Evolutionary conservation across 192 early-diverging fungal species (phyloP).

Genomic region (Phlyctochytrium bullatum): DNA sequence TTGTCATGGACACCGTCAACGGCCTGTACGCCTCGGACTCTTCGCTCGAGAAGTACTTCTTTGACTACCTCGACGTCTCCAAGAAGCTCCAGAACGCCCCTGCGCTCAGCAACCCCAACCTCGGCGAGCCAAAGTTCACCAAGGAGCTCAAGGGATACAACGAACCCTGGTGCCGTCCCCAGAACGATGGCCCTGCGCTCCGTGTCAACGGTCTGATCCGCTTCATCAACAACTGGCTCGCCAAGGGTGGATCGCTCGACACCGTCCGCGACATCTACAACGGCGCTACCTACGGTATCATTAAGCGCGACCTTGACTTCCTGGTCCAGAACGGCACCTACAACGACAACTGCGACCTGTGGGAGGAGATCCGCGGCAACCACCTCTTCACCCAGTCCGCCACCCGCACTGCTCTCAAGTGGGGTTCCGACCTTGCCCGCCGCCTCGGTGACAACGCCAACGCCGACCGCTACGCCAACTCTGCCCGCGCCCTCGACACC

Average conservation of each 20-base stretch:
- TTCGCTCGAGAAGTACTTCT: background rate
- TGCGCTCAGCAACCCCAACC: constrained; percentile 14
- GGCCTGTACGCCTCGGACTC: background rate
- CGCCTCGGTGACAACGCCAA: constrained; percentile 31
- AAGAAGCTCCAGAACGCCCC: background rate
- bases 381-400: constrained; percentile 72
- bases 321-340: background rate
- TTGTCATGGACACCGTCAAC: constrained; percentile 2
- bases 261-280: constrained; percentile 21
- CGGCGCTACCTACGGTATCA: constrained; percentile 8
- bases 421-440: constrained; percentile 53
- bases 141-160: constrained; percentile 52
- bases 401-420: constrained; percentile 55
- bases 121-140: constrained; percentile 67
- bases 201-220: constrained; percentile 26
- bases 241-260: constrained; percentile 21
- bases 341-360: constrained; percentile 54
- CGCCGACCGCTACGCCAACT: constrained; percentile 28
- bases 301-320: constrained; percentile 11
- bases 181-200: constrained; percentile 68
- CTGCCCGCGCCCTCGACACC: background rate
- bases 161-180: constrained; percentile 60
- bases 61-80: background rate
- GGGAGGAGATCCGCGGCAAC: constrained; percentile 71
- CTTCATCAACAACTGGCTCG: constrained; percentile 40